A percentile compares a stretch with the other conserved stretches of the same genome.
phyloP scores from a whole-genome alignment of 192 early-diverging fungal species.

The Gamsiella multidivaricata region DNA sequence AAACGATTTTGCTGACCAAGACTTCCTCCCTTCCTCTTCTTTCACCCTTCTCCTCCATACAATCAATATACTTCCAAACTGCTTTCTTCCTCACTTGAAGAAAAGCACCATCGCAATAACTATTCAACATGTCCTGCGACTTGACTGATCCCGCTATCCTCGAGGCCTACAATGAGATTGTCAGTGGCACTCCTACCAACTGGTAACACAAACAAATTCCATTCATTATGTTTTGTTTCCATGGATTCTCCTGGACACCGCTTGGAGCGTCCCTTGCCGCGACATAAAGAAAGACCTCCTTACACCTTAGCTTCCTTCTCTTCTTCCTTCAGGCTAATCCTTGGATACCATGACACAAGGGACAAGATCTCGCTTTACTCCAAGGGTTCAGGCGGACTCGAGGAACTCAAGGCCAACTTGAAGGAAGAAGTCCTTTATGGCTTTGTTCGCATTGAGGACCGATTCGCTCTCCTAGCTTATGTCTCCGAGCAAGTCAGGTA shows the following conservation, averaged over 20 bases:
- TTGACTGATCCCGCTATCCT: conserved; percentile 67
- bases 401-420: conserved; percentile 63
- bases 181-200: conserved; percentile 60
- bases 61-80: too few species aligned
- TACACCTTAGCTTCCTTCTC: too few species aligned
- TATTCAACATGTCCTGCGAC: conserved; percentile 68
- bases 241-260: too few species aligned
- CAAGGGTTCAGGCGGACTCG: conserved; percentile 63
- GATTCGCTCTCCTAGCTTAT: conserved; percentile 64
- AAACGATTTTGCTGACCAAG: too few species aligned
- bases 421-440: conserved; percentile 69
- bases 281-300: too few species aligned
- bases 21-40: not conserved
- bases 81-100: too few species aligned
- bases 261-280: too few species aligned
- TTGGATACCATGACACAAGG: conserved; percentile 72
- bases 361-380: conserved; percentile 71
- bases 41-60: too few species aligned
- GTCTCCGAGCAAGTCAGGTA: conserved; percentile 73
- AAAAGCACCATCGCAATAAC: too few species aligned
- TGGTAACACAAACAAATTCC: conserved; percentile 56
- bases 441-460: conserved; percentile 66
- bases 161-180: conserved; percentile 64
- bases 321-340: conserved; percentile 60
- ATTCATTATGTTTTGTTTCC: too few species aligned